Evolutionary conservation across 2,329 filamentous ascomycete genomes (phyloP).

Genomic region (Parascedosporium putredinis): DNA sequence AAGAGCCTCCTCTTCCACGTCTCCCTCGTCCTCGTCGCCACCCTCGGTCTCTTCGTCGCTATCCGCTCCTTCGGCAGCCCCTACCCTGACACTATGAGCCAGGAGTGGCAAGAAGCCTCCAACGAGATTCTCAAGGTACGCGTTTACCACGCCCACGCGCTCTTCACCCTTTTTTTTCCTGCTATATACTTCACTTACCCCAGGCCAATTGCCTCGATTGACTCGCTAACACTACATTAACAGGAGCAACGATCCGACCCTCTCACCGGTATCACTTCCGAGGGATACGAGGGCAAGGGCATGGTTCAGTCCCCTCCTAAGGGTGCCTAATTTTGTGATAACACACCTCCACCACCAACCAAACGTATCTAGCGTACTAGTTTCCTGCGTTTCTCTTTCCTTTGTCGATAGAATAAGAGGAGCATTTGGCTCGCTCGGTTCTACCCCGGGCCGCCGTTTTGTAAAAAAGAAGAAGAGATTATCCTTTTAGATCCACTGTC

Average conservation of each 20-base stretch:
- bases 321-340: slow-evolving; percentile 27
- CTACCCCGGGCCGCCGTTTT: slow-evolving; percentile 3
- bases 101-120: slow-evolving; percentile 91
- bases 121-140: slow-evolving; percentile 91
- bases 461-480: slow-evolving; percentile 9
- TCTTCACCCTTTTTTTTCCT: neutral
- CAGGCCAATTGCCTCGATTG: slow-evolving; percentile 9
- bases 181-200: neutral
- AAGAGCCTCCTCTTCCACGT: slow-evolving; percentile 70
- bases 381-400: slow-evolving; percentile 16
- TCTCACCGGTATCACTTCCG: slow-evolving; percentile 70
- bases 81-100: slow-evolving; percentile 78
- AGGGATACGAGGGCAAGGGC: slow-evolving; percentile 68
- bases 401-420: slow-evolving; percentile 27
- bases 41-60: slow-evolving; percentile 59
- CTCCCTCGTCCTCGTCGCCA: slow-evolving; percentile 53
- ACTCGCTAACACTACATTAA: slow-evolving; percentile 12
- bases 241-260: slow-evolving; percentile 79
- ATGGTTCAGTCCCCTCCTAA: slow-evolving; percentile 62
- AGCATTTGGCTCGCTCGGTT: slow-evolving; percentile 6
- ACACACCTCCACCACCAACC: neutral
- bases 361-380: slow-evolving; percentile 1
- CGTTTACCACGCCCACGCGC: slow-evolving; percentile 11
- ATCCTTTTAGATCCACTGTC: slow-evolving; percentile 4
- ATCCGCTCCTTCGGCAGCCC: slow-evolving; percentile 64